phyloP scores from a whole-genome alignment of 225 moss, liverwort and hornwort species.

The Thuidium tamariscinum region DNA sequence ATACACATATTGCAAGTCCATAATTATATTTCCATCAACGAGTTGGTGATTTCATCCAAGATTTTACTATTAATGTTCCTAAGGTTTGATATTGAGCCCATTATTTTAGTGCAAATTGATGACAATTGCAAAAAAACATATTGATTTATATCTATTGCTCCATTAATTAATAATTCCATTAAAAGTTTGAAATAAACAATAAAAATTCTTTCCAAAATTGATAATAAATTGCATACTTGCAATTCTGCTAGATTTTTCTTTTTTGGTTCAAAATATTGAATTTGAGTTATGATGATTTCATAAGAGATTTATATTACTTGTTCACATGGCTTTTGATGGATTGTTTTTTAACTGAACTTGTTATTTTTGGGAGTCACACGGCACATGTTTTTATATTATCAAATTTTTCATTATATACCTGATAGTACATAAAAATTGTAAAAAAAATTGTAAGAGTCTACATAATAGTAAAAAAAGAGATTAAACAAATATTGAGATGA shows the following conservation, averaged over 20 bases:
- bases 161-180: not conserved
- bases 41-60: too few species aligned
- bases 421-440: not conserved
- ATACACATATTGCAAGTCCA: too few species aligned
- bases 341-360: too few species aligned
- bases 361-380: not conserved
- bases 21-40: too few species aligned
- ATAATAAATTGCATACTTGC: not conserved
- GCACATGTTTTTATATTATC: too few species aligned
- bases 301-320: not conserved
- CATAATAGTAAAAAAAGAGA: not conserved
- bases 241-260: not conserved
- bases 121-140: too few species aligned
- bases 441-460: too few species aligned
- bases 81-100: too few species aligned
- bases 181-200: not conserved
- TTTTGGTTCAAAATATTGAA: not conserved
- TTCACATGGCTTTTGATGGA: too few species aligned
- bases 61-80: too few species aligned
- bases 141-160: not conserved
- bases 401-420: too few species aligned
- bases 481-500: fast-evolving
- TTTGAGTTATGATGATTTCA: not conserved
- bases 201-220: not conserved
- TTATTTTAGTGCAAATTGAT: too few species aligned